phyloP scores from a whole-genome alignment of 331 rosid genomes.

The Rosa hybrid region DNA sequence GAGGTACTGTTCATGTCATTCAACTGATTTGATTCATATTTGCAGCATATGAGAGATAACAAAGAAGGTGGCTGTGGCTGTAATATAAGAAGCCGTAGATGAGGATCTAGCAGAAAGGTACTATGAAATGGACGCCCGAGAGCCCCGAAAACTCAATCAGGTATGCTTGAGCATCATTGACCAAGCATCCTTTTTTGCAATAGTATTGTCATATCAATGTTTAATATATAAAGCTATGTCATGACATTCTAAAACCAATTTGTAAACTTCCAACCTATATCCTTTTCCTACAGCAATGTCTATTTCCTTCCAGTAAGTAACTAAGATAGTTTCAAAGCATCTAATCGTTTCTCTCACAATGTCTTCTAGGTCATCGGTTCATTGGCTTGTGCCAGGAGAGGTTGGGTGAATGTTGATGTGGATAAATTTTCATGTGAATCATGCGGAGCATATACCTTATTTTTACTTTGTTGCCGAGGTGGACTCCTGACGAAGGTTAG shows the following conservation, averaged over 20 bases:
- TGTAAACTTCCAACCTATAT: not conserved
- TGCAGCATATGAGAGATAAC: constrained; percentile 95
- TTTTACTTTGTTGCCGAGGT: constrained; percentile 54
- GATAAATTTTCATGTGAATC: constrained; percentile 91
- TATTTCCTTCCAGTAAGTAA: constrained; percentile 2
- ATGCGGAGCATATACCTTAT: constrained; percentile 60
- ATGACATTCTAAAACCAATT: not conserved
- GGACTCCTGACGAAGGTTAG: constrained; percentile 86
- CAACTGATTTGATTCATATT: constrained; percentile 26
- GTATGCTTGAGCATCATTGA: constrained; percentile 30
- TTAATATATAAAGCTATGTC: not conserved
- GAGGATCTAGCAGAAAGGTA: constrained; percentile 94
- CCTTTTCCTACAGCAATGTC: not conserved
- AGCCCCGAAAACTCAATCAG: constrained; percentile 62
- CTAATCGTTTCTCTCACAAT: constrained; percentile 21
- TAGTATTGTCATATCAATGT: not conserved
- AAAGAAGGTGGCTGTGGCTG: constrained; percentile 86
- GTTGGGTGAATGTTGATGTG: constrained; percentile 80
- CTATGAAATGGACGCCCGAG: constrained; percentile 80
- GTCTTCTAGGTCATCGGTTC: constrained; percentile 64
- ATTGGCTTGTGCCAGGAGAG: constrained; percentile 89
- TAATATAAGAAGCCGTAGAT: constrained; percentile 78
- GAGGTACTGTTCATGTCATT: constrained; percentile 25
- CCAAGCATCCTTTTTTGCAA: not conserved
- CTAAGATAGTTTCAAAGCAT: constrained; percentile 12